These are phyloP conservation scores for Leptosphaerulina australis DNA, from an alignment of 2,329 filamentous ascomycete genomes.

Conservation along the genomic window DNA sequence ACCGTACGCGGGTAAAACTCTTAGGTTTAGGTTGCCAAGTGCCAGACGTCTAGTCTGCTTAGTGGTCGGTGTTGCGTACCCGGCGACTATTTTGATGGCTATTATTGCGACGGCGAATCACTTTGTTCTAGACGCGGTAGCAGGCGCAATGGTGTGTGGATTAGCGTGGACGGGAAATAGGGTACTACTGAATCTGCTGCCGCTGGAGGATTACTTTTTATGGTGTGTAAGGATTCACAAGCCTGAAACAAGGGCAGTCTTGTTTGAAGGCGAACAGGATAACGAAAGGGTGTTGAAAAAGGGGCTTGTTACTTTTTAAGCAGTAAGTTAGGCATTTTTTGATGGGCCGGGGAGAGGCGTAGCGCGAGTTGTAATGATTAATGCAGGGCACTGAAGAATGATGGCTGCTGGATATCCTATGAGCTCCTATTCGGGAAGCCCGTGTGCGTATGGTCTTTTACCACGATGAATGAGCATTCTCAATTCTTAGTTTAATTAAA, in stretches of 20 bases:
- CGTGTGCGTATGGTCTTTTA: not conserved
- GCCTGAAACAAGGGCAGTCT: constrained; percentile 50
- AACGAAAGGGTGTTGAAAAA: constrained; percentile 28
- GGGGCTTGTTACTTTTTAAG: constrained; percentile 21
- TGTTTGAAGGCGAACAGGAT: constrained; percentile 30
- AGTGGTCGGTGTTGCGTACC: constrained; percentile 65
- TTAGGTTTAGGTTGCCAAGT: constrained; percentile 51
- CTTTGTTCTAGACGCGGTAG: constrained; percentile 73
- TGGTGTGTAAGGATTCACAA: constrained; percentile 69
- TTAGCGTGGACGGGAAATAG: constrained; percentile 65
- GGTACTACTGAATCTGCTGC: constrained; percentile 66
- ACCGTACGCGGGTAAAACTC: constrained; percentile 32
- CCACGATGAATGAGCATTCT: too few relatives aligned
- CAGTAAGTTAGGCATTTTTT: not conserved
- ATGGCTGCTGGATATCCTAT: constrained; percentile 1
- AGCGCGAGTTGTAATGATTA: not conserved
- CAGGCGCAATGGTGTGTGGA: constrained; percentile 68
- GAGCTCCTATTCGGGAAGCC: not conserved
- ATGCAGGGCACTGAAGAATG: not conserved
- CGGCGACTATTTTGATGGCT: constrained; percentile 67
- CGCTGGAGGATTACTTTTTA: constrained; percentile 72
- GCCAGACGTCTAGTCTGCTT: constrained; percentile 60
- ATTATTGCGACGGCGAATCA: constrained; percentile 77
- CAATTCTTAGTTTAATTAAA: too few relatives aligned
- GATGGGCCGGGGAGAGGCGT: not conserved